Conservation (phyloP, 2,329 filamentous ascomycete genomes). For the Ophiocordyceps polyrhachis-furcata region DNA sequence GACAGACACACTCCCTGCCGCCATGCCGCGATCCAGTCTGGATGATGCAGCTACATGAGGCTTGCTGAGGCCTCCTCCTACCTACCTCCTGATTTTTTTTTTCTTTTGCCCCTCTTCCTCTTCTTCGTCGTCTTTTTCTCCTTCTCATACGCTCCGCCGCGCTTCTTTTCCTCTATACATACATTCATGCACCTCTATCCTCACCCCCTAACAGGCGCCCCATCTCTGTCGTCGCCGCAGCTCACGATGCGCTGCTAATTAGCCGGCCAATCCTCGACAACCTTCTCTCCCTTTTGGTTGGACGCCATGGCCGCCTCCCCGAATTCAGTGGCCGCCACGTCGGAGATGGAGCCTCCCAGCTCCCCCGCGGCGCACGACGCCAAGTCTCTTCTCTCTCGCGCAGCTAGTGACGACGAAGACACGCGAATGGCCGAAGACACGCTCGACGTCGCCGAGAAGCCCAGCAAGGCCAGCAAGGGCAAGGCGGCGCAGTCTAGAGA, state of each 20-base stretch:
- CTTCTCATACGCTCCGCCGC: background rate
- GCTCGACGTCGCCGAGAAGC: slow-evolving; percentile 23
- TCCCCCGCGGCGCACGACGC: slow-evolving; percentile 23
- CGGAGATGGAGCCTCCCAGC: slow-evolving; percentile 26
- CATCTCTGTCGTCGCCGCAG: background rate
- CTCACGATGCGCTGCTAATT: background rate
- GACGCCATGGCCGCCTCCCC: slow-evolving; percentile 21
- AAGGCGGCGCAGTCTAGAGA: slow-evolving; percentile 17
- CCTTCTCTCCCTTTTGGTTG: background rate
- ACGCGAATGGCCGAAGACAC: slow-evolving; percentile 22
- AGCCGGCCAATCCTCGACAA: background rate
- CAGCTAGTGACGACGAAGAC: slow-evolving; percentile 28
- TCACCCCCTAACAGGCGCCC: no score
- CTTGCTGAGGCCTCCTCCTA: background rate
- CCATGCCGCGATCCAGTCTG: background rate
- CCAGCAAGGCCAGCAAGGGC: slow-evolving; percentile 14
- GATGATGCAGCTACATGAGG: background rate
- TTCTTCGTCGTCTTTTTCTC: background rate
- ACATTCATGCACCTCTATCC: no score
- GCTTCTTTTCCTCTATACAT: background rate
- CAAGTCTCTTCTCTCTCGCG: slow-evolving; percentile 28
- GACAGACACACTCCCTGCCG: background rate
- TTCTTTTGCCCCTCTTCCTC: background rate
- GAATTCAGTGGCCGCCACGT: slow-evolving; percentile 20
- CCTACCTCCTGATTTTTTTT: background rate